Evolutionary conservation across 257 asterid genomes (phyloP), one percentile per base, ranked within the genome.

Genomic region (Solanum appendiculatum): DNA sequence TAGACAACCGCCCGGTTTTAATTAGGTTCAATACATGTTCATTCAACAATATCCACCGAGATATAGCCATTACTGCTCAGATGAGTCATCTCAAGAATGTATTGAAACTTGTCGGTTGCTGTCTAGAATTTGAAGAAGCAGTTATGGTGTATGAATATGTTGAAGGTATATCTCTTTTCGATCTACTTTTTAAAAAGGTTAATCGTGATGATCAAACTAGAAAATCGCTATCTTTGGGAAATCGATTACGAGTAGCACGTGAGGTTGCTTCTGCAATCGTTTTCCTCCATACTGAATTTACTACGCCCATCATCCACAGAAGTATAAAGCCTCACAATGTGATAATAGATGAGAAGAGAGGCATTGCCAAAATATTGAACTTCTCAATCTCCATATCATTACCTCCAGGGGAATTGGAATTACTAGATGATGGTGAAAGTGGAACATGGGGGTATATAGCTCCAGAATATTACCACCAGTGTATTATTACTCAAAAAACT

Each of bases 21-120:
- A 5, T 25, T 25, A 64, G 34, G 20, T 64, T 25, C 34, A 25
- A 63, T 0, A 6, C 0, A 51, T 0, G n/a, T 18, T 0, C 1
- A 54, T 54, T 0, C 48, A 12, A 0, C 9, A 51, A 51, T 54
- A 18, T 54, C 63, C n/a, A 54, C 10, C 5, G 25, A 20, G 64
- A 56, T 56, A 7, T 56, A 20, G 64, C 64, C 0, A 7, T 56
- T 7, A 56, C 10, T 54, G 63, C 63, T 54, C 63, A 54, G 25
- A 54, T 54, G 63, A 54, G 4, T 54, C n/a, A 54, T 54, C 63
- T 54, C 0, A 54, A 54, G 63, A 54, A 18, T 54, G 25, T 6
- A 4, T 7, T 54, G 63, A 54, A n/a, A 54, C 63, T 54, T 18
- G 10, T 54, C 1, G 64, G 64, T 56, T 56, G 25, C 25, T 56